Evolutionary conservation across 176 grass and related monocot genomes (phyloP).

Genomic region (Puya raimondii): DNA sequence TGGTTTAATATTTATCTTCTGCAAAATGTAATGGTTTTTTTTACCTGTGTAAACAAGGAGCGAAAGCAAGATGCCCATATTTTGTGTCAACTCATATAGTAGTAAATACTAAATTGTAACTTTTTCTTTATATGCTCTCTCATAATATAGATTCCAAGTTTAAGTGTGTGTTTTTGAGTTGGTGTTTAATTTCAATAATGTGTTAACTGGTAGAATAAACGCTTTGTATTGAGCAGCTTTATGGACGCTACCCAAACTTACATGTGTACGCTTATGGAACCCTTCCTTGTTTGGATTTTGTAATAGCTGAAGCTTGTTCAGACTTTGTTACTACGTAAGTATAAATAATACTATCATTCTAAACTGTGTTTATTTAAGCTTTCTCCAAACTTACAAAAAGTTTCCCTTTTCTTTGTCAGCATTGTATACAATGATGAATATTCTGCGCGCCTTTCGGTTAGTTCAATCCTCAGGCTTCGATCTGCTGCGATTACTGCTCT

Average conservation of each 20-base stretch:
- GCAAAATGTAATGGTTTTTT: too few relatives aligned
- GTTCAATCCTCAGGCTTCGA: slow-evolving; percentile 80
- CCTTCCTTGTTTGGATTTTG: slow-evolving; percentile 76
- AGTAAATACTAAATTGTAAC: too few relatives aligned
- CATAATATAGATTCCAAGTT: too few relatives aligned
- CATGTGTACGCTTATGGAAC: slow-evolving; percentile 96
- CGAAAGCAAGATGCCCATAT: too few relatives aligned
- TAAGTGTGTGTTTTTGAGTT: too few relatives aligned
- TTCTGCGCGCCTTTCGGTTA: slow-evolving; percentile 83
- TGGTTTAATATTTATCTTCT: too few relatives aligned
- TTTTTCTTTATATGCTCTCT: too few relatives aligned
- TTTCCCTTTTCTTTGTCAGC: slow-evolving; percentile 38
- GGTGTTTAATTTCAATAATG: too few relatives aligned
- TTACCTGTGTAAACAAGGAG: too few relatives aligned
- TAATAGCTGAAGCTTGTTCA: slow-evolving; percentile 88
- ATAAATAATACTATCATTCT: slow-evolving; percentile 4
- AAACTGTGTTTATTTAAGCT: not conserved
- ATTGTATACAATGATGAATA: slow-evolving; percentile 79
- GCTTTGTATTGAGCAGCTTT: slow-evolving; percentile 47
- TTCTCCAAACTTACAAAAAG: slow-evolving; percentile 6
- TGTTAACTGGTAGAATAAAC: too few relatives aligned
- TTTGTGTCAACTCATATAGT: too few relatives aligned
- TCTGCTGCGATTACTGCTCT: slow-evolving; percentile 75
- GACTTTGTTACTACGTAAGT: slow-evolving; percentile 80
- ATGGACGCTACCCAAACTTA: slow-evolving; percentile 60